Conservation (phyloP, 257 asterid genomes). For the Solanum pinnatisectum region DNA sequence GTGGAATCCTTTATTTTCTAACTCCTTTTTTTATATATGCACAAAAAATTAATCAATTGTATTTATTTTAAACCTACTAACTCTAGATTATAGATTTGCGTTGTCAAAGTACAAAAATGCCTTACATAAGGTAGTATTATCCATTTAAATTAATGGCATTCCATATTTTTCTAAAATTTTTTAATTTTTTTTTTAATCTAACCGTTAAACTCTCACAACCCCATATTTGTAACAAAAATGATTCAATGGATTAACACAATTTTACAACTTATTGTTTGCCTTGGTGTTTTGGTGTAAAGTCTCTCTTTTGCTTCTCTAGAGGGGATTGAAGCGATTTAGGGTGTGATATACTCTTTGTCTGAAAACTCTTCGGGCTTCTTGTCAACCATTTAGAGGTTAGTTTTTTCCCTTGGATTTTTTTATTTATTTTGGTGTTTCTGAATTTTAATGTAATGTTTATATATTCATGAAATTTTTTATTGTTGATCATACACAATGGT, state of each 20-base stretch:
- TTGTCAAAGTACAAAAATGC: background rate
- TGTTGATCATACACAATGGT: background rate
- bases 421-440: background rate
- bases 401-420: background rate
- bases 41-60: too few species aligned
- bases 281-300: background rate
- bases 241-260: background rate
- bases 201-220: background rate
- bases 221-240: background rate
- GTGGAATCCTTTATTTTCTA: background rate
- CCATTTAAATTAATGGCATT: constrained; percentile 11
- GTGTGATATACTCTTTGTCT: background rate
- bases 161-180: constrained; percentile 13
- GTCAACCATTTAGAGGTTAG: constrained; percentile 3
- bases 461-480: background rate
- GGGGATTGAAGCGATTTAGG: constrained; percentile 1
- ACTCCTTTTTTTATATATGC: background rate
- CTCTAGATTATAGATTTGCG: background rate
- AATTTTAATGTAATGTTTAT: background rate
- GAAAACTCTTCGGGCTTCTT: background rate
- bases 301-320: background rate
- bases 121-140: background rate
- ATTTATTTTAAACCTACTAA: background rate
- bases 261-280: background rate
- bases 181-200: too few species aligned